Evolutionary conservation across 352 stramenopile species (phyloP).

Genomic region (Phytophthora sansomeana): DNA sequence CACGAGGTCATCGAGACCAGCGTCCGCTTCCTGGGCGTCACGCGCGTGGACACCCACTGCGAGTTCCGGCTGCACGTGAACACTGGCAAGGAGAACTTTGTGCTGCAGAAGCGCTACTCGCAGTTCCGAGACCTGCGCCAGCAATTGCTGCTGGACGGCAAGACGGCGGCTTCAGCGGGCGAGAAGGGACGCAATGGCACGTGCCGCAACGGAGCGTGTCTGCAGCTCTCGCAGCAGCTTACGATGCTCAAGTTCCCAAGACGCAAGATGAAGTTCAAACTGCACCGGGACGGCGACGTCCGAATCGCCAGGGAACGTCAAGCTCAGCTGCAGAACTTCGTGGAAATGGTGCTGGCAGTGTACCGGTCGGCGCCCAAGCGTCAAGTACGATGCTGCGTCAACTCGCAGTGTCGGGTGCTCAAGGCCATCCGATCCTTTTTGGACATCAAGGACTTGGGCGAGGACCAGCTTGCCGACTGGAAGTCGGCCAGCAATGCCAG

Average conservation of each 20-base stretch:
- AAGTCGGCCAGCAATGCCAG: conserved; percentile 29
- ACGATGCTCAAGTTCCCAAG: conserved; percentile 62
- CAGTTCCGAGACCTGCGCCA: conserved; percentile 72
- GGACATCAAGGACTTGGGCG: conserved; percentile 38
- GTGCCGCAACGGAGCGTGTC: conserved; percentile 56
- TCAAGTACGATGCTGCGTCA: conserved; percentile 67
- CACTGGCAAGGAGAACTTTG: conserved; percentile 56
- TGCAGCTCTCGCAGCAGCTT: conserved; percentile 46
- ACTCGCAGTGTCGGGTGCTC: conserved; percentile 55
- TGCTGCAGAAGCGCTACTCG: conserved; percentile 74
- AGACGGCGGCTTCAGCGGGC: not conserved
- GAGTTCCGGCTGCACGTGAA: conserved; percentile 67
- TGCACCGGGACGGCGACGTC: conserved; percentile 37
- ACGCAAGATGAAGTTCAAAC: conserved; percentile 41
- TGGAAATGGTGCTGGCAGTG: conserved; percentile 57
- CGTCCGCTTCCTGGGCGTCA: conserved; percentile 59
- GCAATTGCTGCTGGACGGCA: conserved; percentile 45
- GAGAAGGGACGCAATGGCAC: conserved; percentile 24
- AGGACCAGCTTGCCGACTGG: conserved; percentile 34
- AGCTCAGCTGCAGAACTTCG: conserved; percentile 55
- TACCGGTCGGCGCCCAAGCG: conserved; percentile 58
- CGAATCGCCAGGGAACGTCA: conserved; percentile 49
- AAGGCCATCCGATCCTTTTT: conserved; percentile 60
- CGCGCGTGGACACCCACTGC: conserved; percentile 46
- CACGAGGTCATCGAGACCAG: conserved; percentile 48